Conservation (phyloP, 2,329 filamentous ascomycete species). For the Cercospora brassicicola region DNA sequence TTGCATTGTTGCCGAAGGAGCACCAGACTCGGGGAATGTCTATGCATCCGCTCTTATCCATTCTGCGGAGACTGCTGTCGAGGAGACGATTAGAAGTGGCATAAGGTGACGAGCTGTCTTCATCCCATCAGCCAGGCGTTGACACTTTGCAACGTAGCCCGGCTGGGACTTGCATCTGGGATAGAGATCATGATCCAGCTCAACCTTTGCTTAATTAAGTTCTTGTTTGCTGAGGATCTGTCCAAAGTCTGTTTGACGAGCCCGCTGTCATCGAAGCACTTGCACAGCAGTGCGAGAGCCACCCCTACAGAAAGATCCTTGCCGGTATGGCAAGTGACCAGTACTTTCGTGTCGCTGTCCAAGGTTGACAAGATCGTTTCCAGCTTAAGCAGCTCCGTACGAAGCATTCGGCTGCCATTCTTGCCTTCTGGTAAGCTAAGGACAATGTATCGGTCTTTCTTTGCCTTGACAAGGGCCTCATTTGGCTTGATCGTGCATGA, state of each 20-base stretch:
- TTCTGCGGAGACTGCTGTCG: neutral
- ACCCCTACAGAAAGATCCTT: constrained; percentile 78
- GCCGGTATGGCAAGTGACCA: constrained; percentile 73
- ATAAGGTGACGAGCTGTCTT: constrained; percentile 1
- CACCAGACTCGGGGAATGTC: neutral
- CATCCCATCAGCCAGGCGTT: constrained; percentile 79
- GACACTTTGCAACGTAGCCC: constrained; percentile 83
- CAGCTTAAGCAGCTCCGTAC: constrained; percentile 66
- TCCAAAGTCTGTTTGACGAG: neutral
- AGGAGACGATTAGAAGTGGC: neutral
- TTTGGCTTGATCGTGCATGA: constrained; percentile 49
- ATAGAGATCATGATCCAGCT: constrained; percentile 79
- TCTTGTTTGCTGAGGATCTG: constrained; percentile 60
- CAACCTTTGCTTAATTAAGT: constrained; percentile 71
- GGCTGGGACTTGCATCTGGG: constrained; percentile 77
- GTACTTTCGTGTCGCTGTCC: constrained; percentile 28
- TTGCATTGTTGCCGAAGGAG: neutral
- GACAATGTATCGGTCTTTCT: constrained; percentile 52
- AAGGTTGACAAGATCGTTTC: constrained; percentile 9
- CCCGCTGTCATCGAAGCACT: constrained; percentile 67
- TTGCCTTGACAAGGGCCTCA: constrained; percentile 26
- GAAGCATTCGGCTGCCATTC: constrained; percentile 77
- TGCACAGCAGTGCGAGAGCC: constrained; percentile 73
- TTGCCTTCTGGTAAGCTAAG: constrained; percentile 72
- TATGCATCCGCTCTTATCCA: neutral